Evolutionary conservation across 352 stramenopile genomes (phyloP).

Genomic region (Halophytophthora batemanensis): DNA sequence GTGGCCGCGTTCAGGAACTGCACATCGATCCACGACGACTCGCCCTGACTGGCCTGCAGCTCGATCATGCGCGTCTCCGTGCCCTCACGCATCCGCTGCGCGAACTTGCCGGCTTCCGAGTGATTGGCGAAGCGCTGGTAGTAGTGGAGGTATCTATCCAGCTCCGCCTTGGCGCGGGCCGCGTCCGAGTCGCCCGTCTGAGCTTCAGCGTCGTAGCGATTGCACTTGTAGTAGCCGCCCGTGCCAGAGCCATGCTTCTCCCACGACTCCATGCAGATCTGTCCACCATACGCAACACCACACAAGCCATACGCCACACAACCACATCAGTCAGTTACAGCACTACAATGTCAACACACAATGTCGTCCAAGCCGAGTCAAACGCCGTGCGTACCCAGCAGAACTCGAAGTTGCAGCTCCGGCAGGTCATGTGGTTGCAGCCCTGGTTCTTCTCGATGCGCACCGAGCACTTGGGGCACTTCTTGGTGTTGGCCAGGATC

Average conservation of each 20-base stretch:
- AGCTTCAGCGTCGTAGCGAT: conserved; percentile 91
- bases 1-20: conserved; percentile 97
- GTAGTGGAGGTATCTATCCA: conserved; percentile 99
- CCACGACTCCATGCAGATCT: conserved; percentile 96
- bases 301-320: neutral
- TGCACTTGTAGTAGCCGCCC: conserved; percentile 99
- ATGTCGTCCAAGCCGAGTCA: neutral
- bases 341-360: neutral
- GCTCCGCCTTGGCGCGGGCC: conserved; percentile 92
- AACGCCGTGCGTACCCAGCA: conserved; percentile 86
- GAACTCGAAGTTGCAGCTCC: conserved; percentile 93
- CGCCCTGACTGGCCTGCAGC: conserved; percentile 90
- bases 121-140: conserved; percentile 98
- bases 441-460: conserved; percentile 99
- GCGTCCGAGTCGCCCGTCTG: conserved; percentile 73
- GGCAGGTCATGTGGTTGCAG: conserved; percentile 99
- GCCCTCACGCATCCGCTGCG: conserved; percentile 93
- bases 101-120: conserved; percentile 96
- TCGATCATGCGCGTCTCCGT: conserved; percentile 96
- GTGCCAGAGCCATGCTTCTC: conserved; percentile 94
- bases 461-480: conserved; percentile 97
- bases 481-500: conserved; percentile 99
- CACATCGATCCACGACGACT: conserved; percentile 96
- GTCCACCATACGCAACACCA: neutral
- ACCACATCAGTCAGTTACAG: neutral